Conservation (phyloP, 176 grass and related monocot species). For the Oryza meridionalis region DNA sequence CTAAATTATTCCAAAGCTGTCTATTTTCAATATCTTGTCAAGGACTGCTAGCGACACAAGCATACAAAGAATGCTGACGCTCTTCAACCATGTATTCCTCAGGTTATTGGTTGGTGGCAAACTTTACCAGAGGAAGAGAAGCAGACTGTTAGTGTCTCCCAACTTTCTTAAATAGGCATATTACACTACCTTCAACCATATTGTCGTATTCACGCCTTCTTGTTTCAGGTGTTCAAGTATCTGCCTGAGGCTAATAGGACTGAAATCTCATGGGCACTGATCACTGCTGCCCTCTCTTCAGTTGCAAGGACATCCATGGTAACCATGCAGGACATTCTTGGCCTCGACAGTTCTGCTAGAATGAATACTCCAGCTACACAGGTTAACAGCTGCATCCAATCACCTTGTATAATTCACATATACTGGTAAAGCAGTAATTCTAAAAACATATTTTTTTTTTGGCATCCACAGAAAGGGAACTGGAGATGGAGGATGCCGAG, state of each 20-base stretch:
- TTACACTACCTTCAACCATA: background rate
- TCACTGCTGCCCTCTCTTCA: conserved; percentile 66
- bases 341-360: conserved; percentile 70
- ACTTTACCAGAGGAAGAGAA: conserved; percentile 74
- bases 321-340: conserved; percentile 87
- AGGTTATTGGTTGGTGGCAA: conserved; percentile 89
- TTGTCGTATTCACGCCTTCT: conserved; percentile 5
- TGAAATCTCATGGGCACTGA: conserved; percentile 69
- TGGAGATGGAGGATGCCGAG: conserved; percentile 91
- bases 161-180: conserved; percentile 7
- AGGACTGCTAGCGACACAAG: background rate
- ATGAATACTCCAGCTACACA: conserved; percentile 96
- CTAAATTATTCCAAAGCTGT: background rate
- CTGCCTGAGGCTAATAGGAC: conserved; percentile 46
- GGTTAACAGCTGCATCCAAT: conserved; percentile 29
- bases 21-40: background rate
- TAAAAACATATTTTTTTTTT: conserved; percentile 15
- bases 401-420: background rate
- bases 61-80: conserved; percentile 8
- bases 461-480: conserved; percentile 66
- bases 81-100: conserved; percentile 14
- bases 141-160: conserved; percentile 52
- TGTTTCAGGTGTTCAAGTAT: conserved; percentile 72
- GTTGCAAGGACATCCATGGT: conserved; percentile 74
- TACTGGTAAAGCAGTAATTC: conserved; percentile 8